Percentiles rank a stretch among this genome's conserved stretches.
Evolutionary conservation across 2,329 filamentous ascomycete species (phyloP).

Genomic region (Sarocladium oryzae): DNA sequence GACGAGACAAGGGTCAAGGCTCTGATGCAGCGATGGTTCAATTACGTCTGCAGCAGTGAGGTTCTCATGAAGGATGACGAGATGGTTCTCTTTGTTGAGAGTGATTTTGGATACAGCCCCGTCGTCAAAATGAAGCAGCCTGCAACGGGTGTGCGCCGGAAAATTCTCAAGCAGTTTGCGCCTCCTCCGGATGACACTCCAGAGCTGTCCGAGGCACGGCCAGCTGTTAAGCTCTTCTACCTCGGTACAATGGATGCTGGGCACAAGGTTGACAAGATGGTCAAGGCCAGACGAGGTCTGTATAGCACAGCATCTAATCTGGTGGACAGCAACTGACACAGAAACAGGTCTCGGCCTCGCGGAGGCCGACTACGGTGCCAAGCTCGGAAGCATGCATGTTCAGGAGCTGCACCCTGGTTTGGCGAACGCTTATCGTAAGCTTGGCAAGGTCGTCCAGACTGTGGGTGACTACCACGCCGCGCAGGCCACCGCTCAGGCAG

Average conservation of each 20-base stretch:
- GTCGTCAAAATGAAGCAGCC: conserved; percentile 94
- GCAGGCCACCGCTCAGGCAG: conserved; percentile 93
- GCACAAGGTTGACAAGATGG: conserved; percentile 90
- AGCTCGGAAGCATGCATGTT: conserved; percentile 76
- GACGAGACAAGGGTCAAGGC: conserved; percentile 87
- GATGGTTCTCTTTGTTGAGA: conserved; percentile 97
- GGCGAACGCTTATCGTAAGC: conserved; percentile 84
- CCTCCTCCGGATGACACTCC: conserved; percentile 96
- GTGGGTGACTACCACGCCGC: conserved; percentile 94
- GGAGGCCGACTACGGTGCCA: conserved; percentile 89
- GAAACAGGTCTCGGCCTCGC: conserved; percentile 76
- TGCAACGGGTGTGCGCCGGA: conserved; percentile 87
- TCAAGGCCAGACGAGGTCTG: conserved; percentile 83
- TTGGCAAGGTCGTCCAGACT: conserved; percentile 88
- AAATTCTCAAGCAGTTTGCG: conserved; percentile 96
- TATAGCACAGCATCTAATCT: not conserved
- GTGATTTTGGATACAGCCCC: conserved; percentile 95
- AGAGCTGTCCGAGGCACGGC: conserved; percentile 82
- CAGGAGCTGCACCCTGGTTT: conserved; percentile 89
- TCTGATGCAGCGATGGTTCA: conserved; percentile 89
- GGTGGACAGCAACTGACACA: conserved; percentile 13
- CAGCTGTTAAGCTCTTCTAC: conserved; percentile 92
- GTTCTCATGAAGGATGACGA: conserved; percentile 93
- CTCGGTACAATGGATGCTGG: conserved; percentile 93
- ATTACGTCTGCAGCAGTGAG: conserved; percentile 86